Conservation (phyloP, 768 basidiomycete genomes). For the Suillus subluteus region DNA sequence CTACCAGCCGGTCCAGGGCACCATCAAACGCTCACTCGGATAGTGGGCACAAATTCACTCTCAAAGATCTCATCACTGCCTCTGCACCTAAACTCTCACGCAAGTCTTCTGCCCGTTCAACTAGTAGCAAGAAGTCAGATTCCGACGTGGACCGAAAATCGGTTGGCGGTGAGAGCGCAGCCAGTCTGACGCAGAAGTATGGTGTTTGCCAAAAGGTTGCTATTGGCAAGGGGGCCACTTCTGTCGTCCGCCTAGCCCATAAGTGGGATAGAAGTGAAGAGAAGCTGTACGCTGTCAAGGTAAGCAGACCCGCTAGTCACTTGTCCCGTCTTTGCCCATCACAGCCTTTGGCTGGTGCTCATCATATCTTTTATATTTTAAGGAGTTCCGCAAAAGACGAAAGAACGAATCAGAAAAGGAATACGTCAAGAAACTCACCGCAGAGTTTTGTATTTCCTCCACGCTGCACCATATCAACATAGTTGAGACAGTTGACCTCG, state of each 20-base stretch:
- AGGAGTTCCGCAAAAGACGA: constrained; percentile 98
- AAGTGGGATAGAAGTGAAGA: constrained; percentile 98
- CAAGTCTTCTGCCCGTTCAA: constrained; percentile 72
- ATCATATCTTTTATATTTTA: constrained; percentile 6
- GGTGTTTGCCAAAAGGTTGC: constrained; percentile 96
- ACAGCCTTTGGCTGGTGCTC: not conserved
- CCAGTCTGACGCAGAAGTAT: constrained; percentile 83
- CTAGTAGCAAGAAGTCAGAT: constrained; percentile 66
- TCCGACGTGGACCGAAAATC: constrained; percentile 56
- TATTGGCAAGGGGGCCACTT: constrained; percentile 98
- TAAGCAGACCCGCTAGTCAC: constrained; percentile 38
- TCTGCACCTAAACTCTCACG: constrained; percentile 76
- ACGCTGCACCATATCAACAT: constrained; percentile 93
- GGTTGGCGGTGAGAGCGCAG: constrained; percentile 54
- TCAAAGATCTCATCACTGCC: constrained; percentile 74
- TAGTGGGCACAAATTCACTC: constrained; percentile 73
- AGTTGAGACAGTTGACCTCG: constrained; percentile 97
- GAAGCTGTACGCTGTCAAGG: constrained; percentile 98
- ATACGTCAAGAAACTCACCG: constrained; percentile 99
- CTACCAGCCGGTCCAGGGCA: constrained; percentile 37
- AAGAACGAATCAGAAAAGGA: constrained; percentile 99
- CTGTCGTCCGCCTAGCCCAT: constrained; percentile 93
- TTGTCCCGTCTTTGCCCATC: not conserved
- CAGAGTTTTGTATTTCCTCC: constrained; percentile 98
- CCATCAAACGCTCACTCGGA: constrained; percentile 58